Conservation (phyloP, 371 early-diverging fungal species). For the Mucor plumbeus region DNA sequence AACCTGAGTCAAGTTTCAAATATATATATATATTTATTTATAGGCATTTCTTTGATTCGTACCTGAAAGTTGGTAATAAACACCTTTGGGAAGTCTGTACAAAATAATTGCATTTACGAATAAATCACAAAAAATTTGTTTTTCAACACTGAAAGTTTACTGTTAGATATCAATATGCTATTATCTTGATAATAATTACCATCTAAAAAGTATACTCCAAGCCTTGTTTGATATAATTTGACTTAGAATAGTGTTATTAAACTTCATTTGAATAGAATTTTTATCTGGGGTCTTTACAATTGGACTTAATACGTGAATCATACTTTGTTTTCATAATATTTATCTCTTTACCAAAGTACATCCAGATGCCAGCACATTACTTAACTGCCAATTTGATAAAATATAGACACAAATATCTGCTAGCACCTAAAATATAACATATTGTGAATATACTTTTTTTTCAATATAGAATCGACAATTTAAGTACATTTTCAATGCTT, state of each 20-base stretch:
- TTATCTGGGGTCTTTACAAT: neutral
- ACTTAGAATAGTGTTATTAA: neutral
- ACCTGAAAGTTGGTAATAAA: slow-evolving; percentile 28
- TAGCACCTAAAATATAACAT: neutral
- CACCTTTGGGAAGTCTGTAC: neutral
- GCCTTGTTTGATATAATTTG: slow-evolving; percentile 2
- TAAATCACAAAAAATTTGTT: slow-evolving; percentile 3
- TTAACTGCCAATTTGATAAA: neutral
- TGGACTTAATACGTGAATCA: neutral
- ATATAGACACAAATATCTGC: slow-evolving; percentile 1
- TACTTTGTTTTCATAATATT: neutral
- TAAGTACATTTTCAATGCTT: neutral
- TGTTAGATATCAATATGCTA: neutral
- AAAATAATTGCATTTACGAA: slow-evolving; percentile 19
- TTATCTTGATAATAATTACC: neutral
- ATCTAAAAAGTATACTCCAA: slow-evolving; percentile 9
- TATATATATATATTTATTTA: neutral
- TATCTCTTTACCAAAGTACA: neutral
- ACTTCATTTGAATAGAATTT: neutral
- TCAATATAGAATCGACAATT: neutral
- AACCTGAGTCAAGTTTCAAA: neutral
- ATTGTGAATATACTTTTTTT: neutral
- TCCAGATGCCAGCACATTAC: neutral
- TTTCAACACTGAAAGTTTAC: slow-evolving; percentile 4
- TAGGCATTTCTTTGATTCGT: neutral